Evolutionary conservation across 306 rosid genomes (phyloP), one percentile per base, ranked within the genome.

Genomic region (Vigna reflexopilosa): DNA sequence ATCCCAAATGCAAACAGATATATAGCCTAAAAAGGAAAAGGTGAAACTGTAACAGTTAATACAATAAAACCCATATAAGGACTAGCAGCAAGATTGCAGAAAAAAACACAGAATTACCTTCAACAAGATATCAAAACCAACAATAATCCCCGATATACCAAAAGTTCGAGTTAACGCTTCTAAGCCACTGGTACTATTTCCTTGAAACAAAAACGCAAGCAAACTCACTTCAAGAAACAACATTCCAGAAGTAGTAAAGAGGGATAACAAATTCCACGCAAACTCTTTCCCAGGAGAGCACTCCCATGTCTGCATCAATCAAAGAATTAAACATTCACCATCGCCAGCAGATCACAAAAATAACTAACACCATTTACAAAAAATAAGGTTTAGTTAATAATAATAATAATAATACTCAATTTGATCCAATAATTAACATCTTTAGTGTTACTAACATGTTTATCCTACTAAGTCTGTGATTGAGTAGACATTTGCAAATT

Each of bases 181-280:
- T 73, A 82, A 66, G 19, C 95, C 93, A 71, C 90, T 86, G 7
- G 88, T 91, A 73, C 82, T 80, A 74, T 95, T 95, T 68, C 98
- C 98, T 83, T 95, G 95, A 67, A 92, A 86, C 69, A 95, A 85
- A 88, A 95, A 95, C n/a, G 98, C 93, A 83, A 95, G 86, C 88
- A 95, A 88, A 86, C 98, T 95, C 44, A 95, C 96, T 92, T 95
- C 98, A 78, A 95, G 87, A 84, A 95, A 95, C 72, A 95, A 87
- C 98, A 95, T 92, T 77, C 98, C 98, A 2, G 97, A 92, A 62
- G 95, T 77, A 40, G 98, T 92, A 83, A 90, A 89, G 83, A 92
- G 73, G 62, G 98, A 87, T 28, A 95, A 67, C 81, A 92, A 68
- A 88, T 91, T 89, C 97, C 98, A 95, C 1, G 88, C 73, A 11